Evolutionary conservation across 371 early-diverging fungal genomes (phyloP).

Genomic region (Mortierella sp.): DNA sequence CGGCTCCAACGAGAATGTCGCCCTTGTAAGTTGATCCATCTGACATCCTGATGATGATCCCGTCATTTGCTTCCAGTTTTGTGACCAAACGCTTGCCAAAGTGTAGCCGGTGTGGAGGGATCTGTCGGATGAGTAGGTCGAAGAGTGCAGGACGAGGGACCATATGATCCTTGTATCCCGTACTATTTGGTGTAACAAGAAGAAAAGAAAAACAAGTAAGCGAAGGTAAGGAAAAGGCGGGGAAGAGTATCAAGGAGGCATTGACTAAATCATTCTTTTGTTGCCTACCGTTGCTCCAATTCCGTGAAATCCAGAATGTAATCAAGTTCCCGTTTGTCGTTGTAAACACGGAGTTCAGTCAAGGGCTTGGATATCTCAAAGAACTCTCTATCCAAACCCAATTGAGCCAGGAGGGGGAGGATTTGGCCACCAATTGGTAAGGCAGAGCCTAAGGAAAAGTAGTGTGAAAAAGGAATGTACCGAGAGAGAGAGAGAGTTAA

Average conservation of each 20-base stretch:
- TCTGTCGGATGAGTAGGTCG: background rate
- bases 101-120: constrained; percentile 13
- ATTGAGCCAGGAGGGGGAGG: background rate
- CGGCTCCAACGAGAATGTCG: constrained; percentile 20
- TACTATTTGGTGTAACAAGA: background rate
- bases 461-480: background rate
- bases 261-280: too few species aligned
- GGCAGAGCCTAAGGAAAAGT: background rate
- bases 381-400: background rate
- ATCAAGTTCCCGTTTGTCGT: background rate
- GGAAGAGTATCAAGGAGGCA: background rate
- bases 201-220: background rate
- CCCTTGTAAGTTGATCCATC: constrained; percentile 5
- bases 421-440: background rate
- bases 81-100: constrained; percentile 7
- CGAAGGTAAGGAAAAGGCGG: background rate
- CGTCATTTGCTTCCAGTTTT: constrained; percentile 3
- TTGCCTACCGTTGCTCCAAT: background rate
- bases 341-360: background rate
- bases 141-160: constrained; percentile 14
- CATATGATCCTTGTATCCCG: constrained; percentile 3
- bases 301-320: background rate
- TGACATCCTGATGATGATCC: constrained; percentile 10
- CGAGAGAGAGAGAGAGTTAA: background rate
- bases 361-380: background rate